A percentile compares a stretch with the other conserved stretches of the same genome.
Evolutionary conservation across 148 eudicot genomes (phyloP).

Genomic region (Pharnaceum exiguum): DNA sequence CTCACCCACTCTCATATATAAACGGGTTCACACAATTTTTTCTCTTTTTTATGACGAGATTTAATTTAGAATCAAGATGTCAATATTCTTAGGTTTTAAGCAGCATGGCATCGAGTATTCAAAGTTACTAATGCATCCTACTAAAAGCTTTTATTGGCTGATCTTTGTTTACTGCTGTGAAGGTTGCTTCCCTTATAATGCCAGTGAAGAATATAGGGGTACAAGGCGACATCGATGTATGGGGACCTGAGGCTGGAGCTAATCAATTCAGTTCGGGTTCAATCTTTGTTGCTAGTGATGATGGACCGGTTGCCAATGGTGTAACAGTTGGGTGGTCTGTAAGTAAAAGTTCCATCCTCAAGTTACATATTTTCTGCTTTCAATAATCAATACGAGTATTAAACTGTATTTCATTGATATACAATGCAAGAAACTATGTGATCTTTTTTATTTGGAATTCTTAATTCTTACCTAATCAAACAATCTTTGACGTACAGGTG

Average conservation of each 20-base stretch:
- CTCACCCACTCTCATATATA: too few relatives aligned
- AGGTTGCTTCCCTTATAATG: conserved; percentile 3
- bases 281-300: not conserved
- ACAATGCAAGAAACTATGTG: too few relatives aligned
- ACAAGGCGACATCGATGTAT: conserved; percentile 3
- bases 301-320: not conserved
- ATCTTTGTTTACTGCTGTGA: not conserved
- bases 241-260: conserved; percentile 9
- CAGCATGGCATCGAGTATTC: too few relatives aligned
- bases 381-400: not conserved
- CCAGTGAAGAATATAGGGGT: not conserved
- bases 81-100: too few relatives aligned
- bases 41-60: too few relatives aligned
- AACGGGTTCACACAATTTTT: too few relatives aligned
- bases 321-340: conserved; percentile 16
- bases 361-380: not conserved
- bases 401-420: not conserved
- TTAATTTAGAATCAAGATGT: too few relatives aligned
- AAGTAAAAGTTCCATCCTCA: not conserved
- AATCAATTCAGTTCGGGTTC: conserved; percentile 6
- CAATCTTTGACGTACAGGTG: too few relatives aligned
- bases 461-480: too few relatives aligned
- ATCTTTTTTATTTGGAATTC: too few relatives aligned
- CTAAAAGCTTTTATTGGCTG: too few relatives aligned
- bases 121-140: too few relatives aligned